phyloP scores from a whole-genome alignment of 768 basidiomycete genomes.

The Podaxis sp. region DNA sequence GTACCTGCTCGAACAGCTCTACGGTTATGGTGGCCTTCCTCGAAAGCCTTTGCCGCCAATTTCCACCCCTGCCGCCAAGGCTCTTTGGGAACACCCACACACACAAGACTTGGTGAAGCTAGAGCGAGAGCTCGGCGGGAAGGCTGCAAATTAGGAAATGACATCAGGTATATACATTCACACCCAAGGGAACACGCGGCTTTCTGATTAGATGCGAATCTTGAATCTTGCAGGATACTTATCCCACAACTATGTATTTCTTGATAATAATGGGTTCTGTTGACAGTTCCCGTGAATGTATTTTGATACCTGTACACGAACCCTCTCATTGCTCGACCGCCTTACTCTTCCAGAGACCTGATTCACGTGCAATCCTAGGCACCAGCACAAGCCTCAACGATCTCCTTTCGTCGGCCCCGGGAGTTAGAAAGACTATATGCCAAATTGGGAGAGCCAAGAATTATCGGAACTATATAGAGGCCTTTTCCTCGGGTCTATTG shows the following conservation, averaged over 20 bases:
- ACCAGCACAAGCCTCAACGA: background rate
- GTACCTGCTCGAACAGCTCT: conserved; percentile 65
- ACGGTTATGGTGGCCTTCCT: conserved; percentile 82
- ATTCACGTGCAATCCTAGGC: background rate
- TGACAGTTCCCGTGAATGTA: conserved; percentile 9
- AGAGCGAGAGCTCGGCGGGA: conserved; percentile 57
- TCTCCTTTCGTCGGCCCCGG: too few species aligned
- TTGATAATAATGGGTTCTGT: conserved; percentile 5
- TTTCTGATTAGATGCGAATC: background rate
- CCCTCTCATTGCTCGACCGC: background rate
- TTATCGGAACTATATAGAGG: background rate
- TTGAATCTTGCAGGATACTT: background rate
- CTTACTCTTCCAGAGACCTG: background rate
- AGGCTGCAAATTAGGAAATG: conserved; percentile 21
- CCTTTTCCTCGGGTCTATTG: background rate
- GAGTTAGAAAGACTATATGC: background rate
- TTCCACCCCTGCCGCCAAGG: conserved; percentile 49
- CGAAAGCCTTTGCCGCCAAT: conserved; percentile 77
- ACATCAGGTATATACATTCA: background rate
- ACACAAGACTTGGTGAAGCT: conserved; percentile 65
- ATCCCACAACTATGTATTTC: conserved; percentile 4
- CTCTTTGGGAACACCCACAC: conserved; percentile 73
- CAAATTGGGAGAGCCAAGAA: too few species aligned
- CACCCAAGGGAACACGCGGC: background rate
- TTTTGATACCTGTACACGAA: background rate